Conservation (phyloP, 73 alveolate genomes). For the Paramecium biaurelia region DNA sequence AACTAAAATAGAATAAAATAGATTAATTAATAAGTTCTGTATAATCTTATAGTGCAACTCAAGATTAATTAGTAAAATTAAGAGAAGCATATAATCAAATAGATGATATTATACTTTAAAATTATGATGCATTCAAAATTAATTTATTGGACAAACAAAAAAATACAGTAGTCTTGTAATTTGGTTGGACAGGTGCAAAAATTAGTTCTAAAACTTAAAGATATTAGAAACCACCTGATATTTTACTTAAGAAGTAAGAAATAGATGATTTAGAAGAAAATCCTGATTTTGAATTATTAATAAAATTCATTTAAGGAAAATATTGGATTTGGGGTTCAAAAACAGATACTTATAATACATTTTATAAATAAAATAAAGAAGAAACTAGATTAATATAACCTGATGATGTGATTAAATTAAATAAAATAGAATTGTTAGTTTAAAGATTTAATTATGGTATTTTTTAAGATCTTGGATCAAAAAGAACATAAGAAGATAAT, state of each 20-base stretch:
- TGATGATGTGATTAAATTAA: slow-evolving; percentile 55
- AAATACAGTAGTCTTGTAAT: not conserved
- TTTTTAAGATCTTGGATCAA: slow-evolving; percentile 48
- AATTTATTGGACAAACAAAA: not conserved
- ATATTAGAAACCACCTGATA: slow-evolving; percentile 46
- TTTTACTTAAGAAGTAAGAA: not conserved
- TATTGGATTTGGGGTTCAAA: slow-evolving; percentile 43
- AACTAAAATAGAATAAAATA: not conserved
- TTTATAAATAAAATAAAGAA: slow-evolving; percentile 7
- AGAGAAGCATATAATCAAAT: not conserved
- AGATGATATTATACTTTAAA: not conserved
- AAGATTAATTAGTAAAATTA: not conserved
- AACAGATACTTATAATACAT: slow-evolving; percentile 1
- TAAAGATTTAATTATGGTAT: slow-evolving; percentile 56
- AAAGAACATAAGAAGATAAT: slow-evolving; percentile 58
- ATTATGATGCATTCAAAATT: slow-evolving; percentile 21
- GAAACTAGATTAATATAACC: slow-evolving; percentile 15
- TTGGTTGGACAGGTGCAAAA: slow-evolving; percentile 40
- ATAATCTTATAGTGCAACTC: not conserved
- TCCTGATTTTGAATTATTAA: slow-evolving; percentile 9
- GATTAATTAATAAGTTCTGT: not conserved
- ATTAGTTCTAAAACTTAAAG: slow-evolving; percentile 8
- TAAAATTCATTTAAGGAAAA: not conserved
- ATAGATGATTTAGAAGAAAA: slow-evolving; percentile 27
- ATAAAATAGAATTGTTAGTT: slow-evolving; percentile 31